Base-by-base conservation (phyloP, 2,329 filamentous ascomycete species). In the Phyllosticta capitalensis region DNA sequence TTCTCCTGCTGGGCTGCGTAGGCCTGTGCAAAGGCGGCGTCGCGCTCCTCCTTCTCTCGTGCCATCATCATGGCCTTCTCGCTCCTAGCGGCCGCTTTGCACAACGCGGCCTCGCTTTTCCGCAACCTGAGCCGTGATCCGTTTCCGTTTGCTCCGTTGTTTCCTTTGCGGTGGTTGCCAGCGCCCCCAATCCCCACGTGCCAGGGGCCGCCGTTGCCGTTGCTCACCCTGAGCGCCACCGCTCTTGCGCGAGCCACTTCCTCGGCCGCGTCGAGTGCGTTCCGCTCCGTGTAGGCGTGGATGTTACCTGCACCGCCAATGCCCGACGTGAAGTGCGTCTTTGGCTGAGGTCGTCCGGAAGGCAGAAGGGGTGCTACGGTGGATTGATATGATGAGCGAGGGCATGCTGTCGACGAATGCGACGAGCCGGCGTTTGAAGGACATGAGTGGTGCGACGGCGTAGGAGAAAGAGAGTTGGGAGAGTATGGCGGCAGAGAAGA, bases 151-250 rank as follows among this genome's bases (percentile, higher is more conserved):
- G 4, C 24, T 26, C 24, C 24, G 24, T 26, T 26, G 24, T 7
- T 7, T 26, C 24, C 24, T 30, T 19, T 55, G 5, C 56, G 24
- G 2, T 26, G 52, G 54, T 68, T 69, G 5, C 67, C 67, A 10
- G 61, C 55, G 1, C 65, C 66, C 17, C 66, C 66, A 54, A 69
- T 64, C 38, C 63, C 63, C 49, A 61, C 33, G 49, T 56, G 62
- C 38, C 38, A 45, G 17, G 38, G 38, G 4, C 38, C 38, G 38
- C 14, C 38, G 17, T 45, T 45, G 14, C 38, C 38, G 7, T n/a
- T 5, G n/a, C n/a, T 45, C 12, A 45, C 38, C 38, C 38, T 45
- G 38, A 52, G 62, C 5, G 54, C 21, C 22, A 62, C 33, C 17
- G 52, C 52, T 5, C 58, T 49, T 20, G 38, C 24, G 22, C 58